Evolutionary conservation across 306 rosid genomes (phyloP), one percentile per base, ranked within the genome.

Genomic region (Vigna radiata): DNA sequence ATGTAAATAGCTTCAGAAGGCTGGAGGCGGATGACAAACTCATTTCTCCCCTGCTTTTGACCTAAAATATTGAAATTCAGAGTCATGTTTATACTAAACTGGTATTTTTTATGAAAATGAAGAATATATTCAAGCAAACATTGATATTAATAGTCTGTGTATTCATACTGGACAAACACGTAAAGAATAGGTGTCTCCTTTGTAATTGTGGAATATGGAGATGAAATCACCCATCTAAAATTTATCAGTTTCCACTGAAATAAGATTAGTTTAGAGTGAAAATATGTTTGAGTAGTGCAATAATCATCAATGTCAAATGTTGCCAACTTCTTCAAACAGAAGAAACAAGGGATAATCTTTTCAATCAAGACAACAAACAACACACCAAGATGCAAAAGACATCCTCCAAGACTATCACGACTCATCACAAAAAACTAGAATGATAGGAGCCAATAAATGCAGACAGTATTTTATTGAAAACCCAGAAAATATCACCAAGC

Each of bases 1-100:
- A 92, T 92, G 89, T 92, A 92, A 83, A 92, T 88, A 63, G 96
- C 92, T 84, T 92, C 97, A 17, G 76, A 86, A 79, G 96, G 97
- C 69, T 92, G 97, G 76, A 92, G 87, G 66, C 96, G 90, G 70
- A 92, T 90, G 39, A 92, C 97, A 67, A 92, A 86, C 87, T 92
- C 97, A 80, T 92, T 92, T 80, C 97, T 92, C 65, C 97, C 97
- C 50, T 88, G 97, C 60, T 66, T 91, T 74, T 91, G 79, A 81
- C 99, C 97, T 89, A 72, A 74, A 82, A 82, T 55, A 31, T 59
- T 80, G 52, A 75, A 50, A 36, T 41, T 41, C 44, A 44, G 31
- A 27, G 52, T 55, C 48, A 61, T 68, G 19, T 31, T 76, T 25
- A 41, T 31, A 75, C 54, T n/a, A 63, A 47, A 48, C 47, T 7